Conservation (phyloP, 106 monocot genomes). For the Dendrobium nobile region DNA sequence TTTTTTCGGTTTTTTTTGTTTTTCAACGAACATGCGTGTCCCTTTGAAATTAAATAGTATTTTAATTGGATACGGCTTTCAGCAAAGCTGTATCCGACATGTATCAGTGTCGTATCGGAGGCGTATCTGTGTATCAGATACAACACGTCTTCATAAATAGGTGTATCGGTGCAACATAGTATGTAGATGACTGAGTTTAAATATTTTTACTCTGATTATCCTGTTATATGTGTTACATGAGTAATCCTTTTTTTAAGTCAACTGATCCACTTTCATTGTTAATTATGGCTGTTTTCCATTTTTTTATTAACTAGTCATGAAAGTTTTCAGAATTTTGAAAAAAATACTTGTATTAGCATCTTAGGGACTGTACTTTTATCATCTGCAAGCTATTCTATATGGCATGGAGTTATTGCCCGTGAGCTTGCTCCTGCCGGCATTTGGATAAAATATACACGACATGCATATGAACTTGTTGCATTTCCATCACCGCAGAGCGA, state of each 20-base stretch:
- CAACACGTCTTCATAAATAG: too few species aligned
- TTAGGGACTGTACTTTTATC: background rate
- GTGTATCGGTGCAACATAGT: too few species aligned
- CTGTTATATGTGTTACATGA: background rate
- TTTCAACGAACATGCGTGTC: too few species aligned
- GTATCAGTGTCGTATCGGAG: too few species aligned
- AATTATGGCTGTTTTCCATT: background rate
- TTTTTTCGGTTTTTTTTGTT: too few species aligned
- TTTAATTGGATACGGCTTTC: too few species aligned
- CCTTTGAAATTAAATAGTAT: too few species aligned
- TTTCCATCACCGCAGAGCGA: background rate
- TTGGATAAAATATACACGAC: background rate
- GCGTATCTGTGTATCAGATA: too few species aligned
- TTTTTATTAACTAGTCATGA: background rate
- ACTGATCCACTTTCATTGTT: background rate
- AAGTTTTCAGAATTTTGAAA: background rate
- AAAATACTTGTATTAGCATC: background rate
- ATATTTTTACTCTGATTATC: background rate
- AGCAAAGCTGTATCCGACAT: too few species aligned
- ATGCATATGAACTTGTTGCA: background rate
- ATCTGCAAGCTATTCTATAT: background rate
- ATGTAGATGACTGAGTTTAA: background rate
- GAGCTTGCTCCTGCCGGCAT: background rate
- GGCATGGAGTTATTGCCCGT: background rate
- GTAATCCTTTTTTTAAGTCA: background rate